Evolutionary conservation across 345 rosid genomes (phyloP), one percentile per base, ranked within the genome.

Genomic region (Salix viminalis): DNA sequence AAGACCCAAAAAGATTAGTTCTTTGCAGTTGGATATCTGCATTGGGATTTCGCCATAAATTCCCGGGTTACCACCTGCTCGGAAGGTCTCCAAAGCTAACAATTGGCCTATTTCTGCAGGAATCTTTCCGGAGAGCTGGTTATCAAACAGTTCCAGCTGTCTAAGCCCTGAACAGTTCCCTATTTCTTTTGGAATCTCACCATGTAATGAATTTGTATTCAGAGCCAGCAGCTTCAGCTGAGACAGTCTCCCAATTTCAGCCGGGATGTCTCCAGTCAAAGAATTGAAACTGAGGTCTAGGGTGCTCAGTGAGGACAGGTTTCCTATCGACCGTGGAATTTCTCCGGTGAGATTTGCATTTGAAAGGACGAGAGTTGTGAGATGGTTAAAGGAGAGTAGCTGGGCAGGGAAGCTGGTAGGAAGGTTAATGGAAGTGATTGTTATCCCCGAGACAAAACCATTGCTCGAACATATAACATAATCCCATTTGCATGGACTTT

Each of bases 201-300:
- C 89, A 0, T 77, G 70, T 1, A 91, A 72, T 19, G 69, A 69
- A 48, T 91, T 91, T 39, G 91, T 75, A 70, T 86, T 89, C 73
- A 91, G 76, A n/a, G 86, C 76, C 46, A 91, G 77, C 1, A 71
- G 69, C 80, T 80, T 76, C 74, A 91, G 39, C 11, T 77, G 56
- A 34, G 85, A 78, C 21, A 89, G 54, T 41, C 48, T 83, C 26
- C 96, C 92, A 39, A 89, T 81, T 69, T 84, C 89, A 23, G 77
- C 72, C 3, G 96, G 96, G 68, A 89, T 83, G 36, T 61, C 65
- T 34, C 96, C 96, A 11, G 82, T 76, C 28, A 89, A 68, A 48
- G 82, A 78, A 84, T 91, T 91, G 83, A 75, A 88, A 72, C 93
- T 89, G 82, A 91, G 90, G 82, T 91, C 89, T 79, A 91, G 69